Percentiles rank a stretch among this genome's conserved stretches.
These are phyloP conservation scores for Arthrobotrys sphaeroides DNA, from an alignment of 2,329 filamentous ascomycete species.

Conservation along the genomic window DNA sequence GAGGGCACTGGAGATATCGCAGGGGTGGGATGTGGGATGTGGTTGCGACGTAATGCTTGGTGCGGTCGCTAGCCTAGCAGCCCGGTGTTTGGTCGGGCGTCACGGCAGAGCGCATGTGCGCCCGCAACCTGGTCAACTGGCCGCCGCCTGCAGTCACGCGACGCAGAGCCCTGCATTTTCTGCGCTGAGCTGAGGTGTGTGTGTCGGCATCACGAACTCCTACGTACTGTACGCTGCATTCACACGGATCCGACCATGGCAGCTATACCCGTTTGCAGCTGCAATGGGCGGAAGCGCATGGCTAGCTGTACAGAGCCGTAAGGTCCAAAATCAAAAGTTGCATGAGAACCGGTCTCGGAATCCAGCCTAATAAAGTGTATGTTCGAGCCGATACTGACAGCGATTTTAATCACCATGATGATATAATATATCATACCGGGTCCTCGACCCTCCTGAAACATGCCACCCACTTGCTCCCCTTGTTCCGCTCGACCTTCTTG, in stretches of 20 bases:
- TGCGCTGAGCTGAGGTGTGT: too few species aligned
- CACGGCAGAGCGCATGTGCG: constrained; percentile 36
- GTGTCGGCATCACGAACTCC: background rate
- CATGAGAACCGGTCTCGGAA: too few species aligned
- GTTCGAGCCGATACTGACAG: background rate
- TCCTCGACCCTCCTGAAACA: constrained; percentile 83
- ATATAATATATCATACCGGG: constrained; percentile 71
- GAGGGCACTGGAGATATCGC: too few species aligned
- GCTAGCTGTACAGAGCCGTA: too few species aligned
- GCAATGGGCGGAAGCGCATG: too few species aligned
- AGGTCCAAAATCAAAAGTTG: too few species aligned
- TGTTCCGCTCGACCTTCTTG: constrained; percentile 93
- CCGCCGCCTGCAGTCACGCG: constrained; percentile 21
- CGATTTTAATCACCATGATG: constrained; percentile 56
- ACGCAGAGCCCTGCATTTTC: constrained; percentile 19
- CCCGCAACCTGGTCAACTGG: constrained; percentile 34
- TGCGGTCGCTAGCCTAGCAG: background rate
- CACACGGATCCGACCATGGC: too few species aligned
- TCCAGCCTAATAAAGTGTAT: too few species aligned
- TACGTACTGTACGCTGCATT: too few species aligned
- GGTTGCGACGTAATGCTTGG: constrained; percentile 18
- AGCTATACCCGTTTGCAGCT: too few species aligned
- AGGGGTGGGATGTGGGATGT: background rate
- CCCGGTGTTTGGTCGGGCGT: too few species aligned
- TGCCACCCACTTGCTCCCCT: constrained; percentile 89